Conservation (phyloP, 257 asterid genomes). For the Jacaranda mimosifolia region DNA sequence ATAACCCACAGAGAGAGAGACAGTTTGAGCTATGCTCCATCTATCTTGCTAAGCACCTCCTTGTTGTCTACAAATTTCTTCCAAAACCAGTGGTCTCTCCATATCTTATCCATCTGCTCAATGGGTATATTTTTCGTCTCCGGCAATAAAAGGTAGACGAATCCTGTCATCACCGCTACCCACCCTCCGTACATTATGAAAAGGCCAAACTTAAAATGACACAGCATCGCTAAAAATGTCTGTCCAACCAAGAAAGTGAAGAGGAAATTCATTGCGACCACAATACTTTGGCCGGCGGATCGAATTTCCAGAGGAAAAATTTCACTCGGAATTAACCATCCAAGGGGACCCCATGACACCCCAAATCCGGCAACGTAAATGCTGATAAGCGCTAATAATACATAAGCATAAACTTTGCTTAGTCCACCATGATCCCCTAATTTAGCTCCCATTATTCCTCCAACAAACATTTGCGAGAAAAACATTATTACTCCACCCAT, state of each 20-base stretch:
- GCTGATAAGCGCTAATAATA: slow-evolving; percentile 40
- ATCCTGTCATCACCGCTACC: slow-evolving; percentile 54
- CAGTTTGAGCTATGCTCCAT: background rate
- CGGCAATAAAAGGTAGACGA: slow-evolving; percentile 48
- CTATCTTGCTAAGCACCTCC: background rate
- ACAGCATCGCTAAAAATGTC: slow-evolving; percentile 54
- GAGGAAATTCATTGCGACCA: slow-evolving; percentile 44
- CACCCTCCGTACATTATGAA: slow-evolving; percentile 63
- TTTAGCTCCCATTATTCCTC: slow-evolving; percentile 46
- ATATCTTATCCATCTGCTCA: slow-evolving; percentile 52
- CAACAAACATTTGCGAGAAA: slow-evolving; percentile 39
- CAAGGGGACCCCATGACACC: slow-evolving; percentile 65
- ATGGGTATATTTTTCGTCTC: slow-evolving; percentile 58
- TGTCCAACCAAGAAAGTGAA: slow-evolving; percentile 58
- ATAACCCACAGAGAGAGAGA: no score
- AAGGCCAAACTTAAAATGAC: slow-evolving; percentile 54
- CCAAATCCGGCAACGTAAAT: slow-evolving; percentile 55
- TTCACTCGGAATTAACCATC: slow-evolving; percentile 61
- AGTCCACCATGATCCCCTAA: slow-evolving; percentile 52
- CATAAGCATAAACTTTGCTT: slow-evolving; percentile 32
- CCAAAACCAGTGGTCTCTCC: slow-evolving; percentile 64
- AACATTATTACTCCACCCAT: slow-evolving; percentile 49
- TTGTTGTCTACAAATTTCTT: slow-evolving; percentile 36
- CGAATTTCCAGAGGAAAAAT: slow-evolving; percentile 60
- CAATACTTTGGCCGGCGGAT: slow-evolving; percentile 59